Conservation (phyloP, 192 early-diverging fungal species). For the Jimgerdemannia flammicorona region DNA sequence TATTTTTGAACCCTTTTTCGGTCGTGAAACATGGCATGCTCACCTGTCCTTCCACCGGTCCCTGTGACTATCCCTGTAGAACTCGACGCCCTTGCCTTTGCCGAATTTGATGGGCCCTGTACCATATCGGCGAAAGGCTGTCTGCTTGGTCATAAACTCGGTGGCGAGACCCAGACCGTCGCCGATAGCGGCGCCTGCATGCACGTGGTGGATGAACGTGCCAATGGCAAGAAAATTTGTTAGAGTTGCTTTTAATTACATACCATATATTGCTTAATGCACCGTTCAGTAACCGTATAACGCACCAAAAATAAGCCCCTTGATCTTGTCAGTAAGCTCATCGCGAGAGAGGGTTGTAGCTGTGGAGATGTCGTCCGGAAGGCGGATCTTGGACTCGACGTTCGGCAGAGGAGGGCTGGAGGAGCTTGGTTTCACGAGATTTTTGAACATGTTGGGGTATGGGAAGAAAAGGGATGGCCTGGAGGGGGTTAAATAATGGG, state of each 20-base stretch:
- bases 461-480: neutral
- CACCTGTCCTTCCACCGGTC: constrained; percentile 33
- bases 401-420: neutral
- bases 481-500: too few relatives aligned
- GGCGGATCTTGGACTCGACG: neutral
- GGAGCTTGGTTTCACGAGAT: neutral
- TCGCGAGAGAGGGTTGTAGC: neutral
- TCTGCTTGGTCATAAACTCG: constrained; percentile 74
- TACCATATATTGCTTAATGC: too few relatives aligned
- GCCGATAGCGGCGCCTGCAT: constrained; percentile 51
- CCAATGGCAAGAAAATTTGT: too few relatives aligned
- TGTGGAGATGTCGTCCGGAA: neutral
- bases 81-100: constrained; percentile 30
- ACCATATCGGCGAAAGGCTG: constrained; percentile 43
- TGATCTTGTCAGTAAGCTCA: neutral
- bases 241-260: too few relatives aligned
- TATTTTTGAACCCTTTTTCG: neutral
- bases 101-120: constrained; percentile 59
- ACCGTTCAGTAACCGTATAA: too few relatives aligned
- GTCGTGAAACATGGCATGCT: constrained; percentile 7
- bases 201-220: constrained; percentile 24
- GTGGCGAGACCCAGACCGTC: constrained; percentile 72
- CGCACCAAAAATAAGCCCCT: neutral
- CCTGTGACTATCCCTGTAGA: constrained; percentile 18
- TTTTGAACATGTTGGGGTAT: neutral